phyloP scores from a whole-genome alignment of 202 grass and related monocot genomes.

The Sporobolus alterniflorus region DNA sequence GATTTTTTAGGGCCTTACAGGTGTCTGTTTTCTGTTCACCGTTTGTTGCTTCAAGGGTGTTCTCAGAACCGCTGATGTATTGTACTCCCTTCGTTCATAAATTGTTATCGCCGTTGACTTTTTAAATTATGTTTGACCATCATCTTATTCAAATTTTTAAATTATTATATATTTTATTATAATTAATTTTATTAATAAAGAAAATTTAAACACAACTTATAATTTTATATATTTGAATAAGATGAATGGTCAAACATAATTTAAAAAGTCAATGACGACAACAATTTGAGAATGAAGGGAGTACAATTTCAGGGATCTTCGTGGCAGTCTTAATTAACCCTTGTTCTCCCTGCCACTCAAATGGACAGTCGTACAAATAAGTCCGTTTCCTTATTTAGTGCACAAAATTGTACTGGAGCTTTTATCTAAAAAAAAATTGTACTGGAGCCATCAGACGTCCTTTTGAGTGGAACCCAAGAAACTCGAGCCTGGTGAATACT shows the following conservation, averaged over 20 bases:
- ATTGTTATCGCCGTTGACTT: too few relatives aligned
- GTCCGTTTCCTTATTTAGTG: slow-evolving; percentile 1
- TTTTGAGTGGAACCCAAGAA: slow-evolving; percentile 27
- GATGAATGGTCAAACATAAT: too few relatives aligned
- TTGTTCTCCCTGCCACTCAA: slow-evolving; percentile 11
- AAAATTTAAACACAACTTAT: too few relatives aligned
- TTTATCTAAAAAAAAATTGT: too few relatives aligned
- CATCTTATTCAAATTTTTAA: too few relatives aligned
- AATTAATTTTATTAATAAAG: too few relatives aligned
- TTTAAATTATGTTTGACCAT: too few relatives aligned
- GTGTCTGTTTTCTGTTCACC: background rate
- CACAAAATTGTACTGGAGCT: background rate
- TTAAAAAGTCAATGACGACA: too few relatives aligned
- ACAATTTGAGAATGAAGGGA: too few relatives aligned
- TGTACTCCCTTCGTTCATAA: too few relatives aligned
- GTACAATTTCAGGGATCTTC: slow-evolving; percentile 7
- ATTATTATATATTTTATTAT: too few relatives aligned
- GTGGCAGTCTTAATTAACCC: background rate
- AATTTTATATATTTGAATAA: too few relatives aligned
- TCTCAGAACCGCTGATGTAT: background rate
- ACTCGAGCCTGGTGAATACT: background rate
- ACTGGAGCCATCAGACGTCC: slow-evolving; percentile 14
- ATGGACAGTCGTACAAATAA: background rate
- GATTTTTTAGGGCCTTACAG: background rate
- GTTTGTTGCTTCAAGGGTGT: background rate